phyloP scores from a whole-genome alignment of 768 basidiomycete genomes.

The Dendrothele bispora region DNA sequence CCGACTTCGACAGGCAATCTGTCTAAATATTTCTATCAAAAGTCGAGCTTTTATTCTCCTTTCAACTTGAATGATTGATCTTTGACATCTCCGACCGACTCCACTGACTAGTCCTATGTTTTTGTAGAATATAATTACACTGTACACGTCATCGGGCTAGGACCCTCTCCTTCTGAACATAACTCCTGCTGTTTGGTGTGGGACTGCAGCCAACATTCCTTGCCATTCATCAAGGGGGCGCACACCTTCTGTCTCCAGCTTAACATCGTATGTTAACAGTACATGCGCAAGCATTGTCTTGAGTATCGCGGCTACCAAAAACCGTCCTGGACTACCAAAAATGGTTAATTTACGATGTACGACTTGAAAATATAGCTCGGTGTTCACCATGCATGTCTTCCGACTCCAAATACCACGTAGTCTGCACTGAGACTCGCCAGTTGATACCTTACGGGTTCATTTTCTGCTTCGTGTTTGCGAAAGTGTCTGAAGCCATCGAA shows the following conservation, averaged over 20 bases:
- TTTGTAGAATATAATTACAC: not conserved
- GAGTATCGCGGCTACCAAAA: not conserved
- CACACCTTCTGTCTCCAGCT: not conserved
- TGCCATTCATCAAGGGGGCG: not conserved
- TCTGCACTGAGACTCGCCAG: too few relatives aligned
- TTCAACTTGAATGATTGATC: too few relatives aligned
- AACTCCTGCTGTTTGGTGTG: not conserved
- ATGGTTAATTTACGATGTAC: not conserved
- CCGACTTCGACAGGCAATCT: too few relatives aligned
- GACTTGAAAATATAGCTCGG: not conserved
- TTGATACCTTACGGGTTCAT: conserved; percentile 17
- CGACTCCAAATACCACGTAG: not conserved
- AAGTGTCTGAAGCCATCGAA: conserved; percentile 15
- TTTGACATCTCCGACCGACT: too few relatives aligned
- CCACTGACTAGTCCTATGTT: too few relatives aligned
- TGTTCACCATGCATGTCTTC: not conserved
- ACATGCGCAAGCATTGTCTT: not conserved
- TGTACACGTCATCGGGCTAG: not conserved
- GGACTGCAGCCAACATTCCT: not conserved
- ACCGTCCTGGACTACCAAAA: not conserved
- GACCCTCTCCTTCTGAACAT: not conserved
- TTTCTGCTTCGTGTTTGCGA: conserved; percentile 5
- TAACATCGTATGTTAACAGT: not conserved
- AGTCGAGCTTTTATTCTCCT: too few relatives aligned
- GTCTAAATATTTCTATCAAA: too few relatives aligned